A percentile compares a stretch with the other conserved stretches of the same genome.
phyloP scores from a whole-genome alignment of 75 land plant species.

The Pinus albicaulis region DNA sequence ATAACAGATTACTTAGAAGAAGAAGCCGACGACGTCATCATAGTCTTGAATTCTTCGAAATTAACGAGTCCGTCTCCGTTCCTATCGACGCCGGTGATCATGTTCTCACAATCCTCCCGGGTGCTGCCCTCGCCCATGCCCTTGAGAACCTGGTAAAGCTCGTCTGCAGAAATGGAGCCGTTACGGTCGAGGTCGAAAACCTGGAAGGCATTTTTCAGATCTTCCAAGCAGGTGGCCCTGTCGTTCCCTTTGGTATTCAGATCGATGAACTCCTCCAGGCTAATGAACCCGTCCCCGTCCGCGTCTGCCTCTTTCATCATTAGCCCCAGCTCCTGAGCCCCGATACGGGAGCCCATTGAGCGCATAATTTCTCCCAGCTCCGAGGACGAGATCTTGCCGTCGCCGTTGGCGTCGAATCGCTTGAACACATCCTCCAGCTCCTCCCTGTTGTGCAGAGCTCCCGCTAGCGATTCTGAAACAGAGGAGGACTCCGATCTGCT shows the following conservation, averaged over 20 bases:
- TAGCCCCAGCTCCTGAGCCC: slow-evolving; percentile 19
- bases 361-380: slow-evolving; percentile 35
- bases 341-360: slow-evolving; percentile 24
- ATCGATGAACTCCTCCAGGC: slow-evolving; percentile 42
- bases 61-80: slow-evolving; percentile 30
- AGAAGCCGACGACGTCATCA: too few species aligned
- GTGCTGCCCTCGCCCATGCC: slow-evolving; percentile 46
- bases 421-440: slow-evolving; percentile 31
- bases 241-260: slow-evolving; percentile 14
- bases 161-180: slow-evolving; percentile 59
- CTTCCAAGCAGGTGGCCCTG: slow-evolving; percentile 11
- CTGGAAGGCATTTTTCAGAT: slow-evolving; percentile 42
- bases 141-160: slow-evolving; percentile 56
- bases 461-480: too few species aligned
- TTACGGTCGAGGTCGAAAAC: slow-evolving; percentile 63
- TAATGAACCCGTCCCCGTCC: slow-evolving; percentile 53
- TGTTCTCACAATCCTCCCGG: slow-evolving; percentile 31
- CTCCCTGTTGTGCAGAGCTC: neutral
- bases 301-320: slow-evolving; percentile 51
- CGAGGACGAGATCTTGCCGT: slow-evolving; percentile 42
- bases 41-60: too few species aligned
- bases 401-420: slow-evolving; percentile 44
- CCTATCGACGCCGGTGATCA: slow-evolving; percentile 51
- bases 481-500: too few species aligned
- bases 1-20: too few species aligned